Conservation (phyloP, 768 basidiomycete species). For the Lactarius quietus region DNA sequence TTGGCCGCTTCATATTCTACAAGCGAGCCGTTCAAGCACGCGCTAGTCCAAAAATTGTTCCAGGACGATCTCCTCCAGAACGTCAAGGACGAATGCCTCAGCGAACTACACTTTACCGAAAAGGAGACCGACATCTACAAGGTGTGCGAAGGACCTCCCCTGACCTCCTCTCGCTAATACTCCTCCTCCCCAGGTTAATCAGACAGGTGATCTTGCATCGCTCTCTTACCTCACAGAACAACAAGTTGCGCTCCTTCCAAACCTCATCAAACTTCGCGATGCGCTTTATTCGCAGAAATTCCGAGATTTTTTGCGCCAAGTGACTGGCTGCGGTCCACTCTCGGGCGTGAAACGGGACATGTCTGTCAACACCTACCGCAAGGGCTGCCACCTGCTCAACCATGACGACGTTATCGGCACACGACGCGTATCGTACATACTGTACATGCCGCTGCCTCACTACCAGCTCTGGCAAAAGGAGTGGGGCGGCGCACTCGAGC, state of each 20-base stretch:
- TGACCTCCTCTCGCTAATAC: not conserved
- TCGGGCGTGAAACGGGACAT: conserved; percentile 93
- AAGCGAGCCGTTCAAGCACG: conserved; percentile 77
- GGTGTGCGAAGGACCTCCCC: conserved; percentile 39
- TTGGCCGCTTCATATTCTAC: conserved; percentile 54
- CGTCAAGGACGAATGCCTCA: conserved; percentile 81
- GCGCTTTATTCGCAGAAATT: conserved; percentile 86
- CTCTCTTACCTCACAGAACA: conserved; percentile 77
- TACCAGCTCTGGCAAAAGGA: conserved; percentile 77
- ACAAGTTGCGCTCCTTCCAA: conserved; percentile 77
- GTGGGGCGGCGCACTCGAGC: conserved; percentile 92
- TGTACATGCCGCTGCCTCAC: conserved; percentile 86
- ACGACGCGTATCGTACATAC: conserved; percentile 91
- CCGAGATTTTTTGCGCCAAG: conserved; percentile 73
- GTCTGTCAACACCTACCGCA: conserved; percentile 88
- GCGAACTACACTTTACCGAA: conserved; percentile 77
- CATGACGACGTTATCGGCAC: conserved; percentile 98
- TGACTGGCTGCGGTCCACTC: conserved; percentile 91
- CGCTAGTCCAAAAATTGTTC: conserved; percentile 76
- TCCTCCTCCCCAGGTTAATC: conserved; percentile 67
- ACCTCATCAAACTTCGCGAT: conserved; percentile 78
- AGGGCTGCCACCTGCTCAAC: conserved; percentile 91
- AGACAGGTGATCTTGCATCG: conserved; percentile 95
- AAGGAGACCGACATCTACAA: conserved; percentile 99
- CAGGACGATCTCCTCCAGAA: conserved; percentile 74